These are phyloP conservation scores for Fusarium sublunatum DNA, from an alignment of 2,329 filamentous ascomycete species.

Conservation along the genomic window DNA sequence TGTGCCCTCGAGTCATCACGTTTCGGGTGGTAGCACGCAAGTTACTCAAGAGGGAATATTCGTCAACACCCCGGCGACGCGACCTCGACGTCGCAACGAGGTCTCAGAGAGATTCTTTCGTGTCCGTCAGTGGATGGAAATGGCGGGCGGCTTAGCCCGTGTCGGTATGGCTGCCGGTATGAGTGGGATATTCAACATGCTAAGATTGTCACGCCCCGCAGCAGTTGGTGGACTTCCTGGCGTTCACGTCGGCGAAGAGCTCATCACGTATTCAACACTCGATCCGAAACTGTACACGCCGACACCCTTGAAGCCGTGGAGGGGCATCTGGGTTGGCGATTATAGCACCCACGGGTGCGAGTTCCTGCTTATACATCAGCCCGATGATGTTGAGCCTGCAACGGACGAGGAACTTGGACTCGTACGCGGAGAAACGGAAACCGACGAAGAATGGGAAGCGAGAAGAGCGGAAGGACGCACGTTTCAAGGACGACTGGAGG, in stretches of 20 bases:
- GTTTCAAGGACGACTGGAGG: slow-evolving; percentile 77
- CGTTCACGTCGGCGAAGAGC: slow-evolving; percentile 64
- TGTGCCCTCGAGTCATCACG: slow-evolving; percentile 72
- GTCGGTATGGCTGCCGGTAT: slow-evolving; percentile 46
- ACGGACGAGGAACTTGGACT: slow-evolving; percentile 57
- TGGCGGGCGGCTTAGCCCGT: slow-evolving; percentile 54
- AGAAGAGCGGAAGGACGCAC: slow-evolving; percentile 60
- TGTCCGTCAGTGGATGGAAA: slow-evolving; percentile 80
- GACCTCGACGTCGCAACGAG: slow-evolving; percentile 64
- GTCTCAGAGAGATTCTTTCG: slow-evolving; percentile 78
- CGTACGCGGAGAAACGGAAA: slow-evolving; percentile 55
- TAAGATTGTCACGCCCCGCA: slow-evolving; percentile 28
- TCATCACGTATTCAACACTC: slow-evolving; percentile 76
- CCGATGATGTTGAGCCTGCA: slow-evolving; percentile 56
- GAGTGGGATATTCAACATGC: slow-evolving; percentile 32
- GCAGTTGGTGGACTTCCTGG: slow-evolving; percentile 47
- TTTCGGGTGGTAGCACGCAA: slow-evolving; percentile 48
- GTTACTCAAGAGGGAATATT: slow-evolving; percentile 39
- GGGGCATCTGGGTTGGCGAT: slow-evolving; percentile 93
- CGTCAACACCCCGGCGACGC: slow-evolving; percentile 45
- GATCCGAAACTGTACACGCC: slow-evolving; percentile 82
- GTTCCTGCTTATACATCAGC: slow-evolving; percentile 85
- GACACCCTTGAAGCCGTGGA: slow-evolving; percentile 81
- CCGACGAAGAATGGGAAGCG: slow-evolving; percentile 57
- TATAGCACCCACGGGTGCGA: slow-evolving; percentile 90